Conservation (phyloP, 179 eudicot genomes). For the Spergularia azorica region DNA sequence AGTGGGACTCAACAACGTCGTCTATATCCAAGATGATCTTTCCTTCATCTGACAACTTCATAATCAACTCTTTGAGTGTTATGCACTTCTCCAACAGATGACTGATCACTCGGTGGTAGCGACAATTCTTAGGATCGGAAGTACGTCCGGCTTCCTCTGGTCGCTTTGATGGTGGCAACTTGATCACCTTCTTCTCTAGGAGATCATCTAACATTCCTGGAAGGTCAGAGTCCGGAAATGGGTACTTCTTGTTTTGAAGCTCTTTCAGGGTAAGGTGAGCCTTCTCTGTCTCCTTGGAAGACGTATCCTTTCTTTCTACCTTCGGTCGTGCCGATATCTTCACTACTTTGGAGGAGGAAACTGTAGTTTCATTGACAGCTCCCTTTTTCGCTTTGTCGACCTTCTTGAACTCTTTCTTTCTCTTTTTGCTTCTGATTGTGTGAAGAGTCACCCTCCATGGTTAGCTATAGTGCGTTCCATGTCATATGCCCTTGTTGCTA, state of each 20-base stretch:
- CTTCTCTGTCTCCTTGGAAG: not conserved
- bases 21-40: not conserved
- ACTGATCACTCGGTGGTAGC: not conserved
- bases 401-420: not conserved
- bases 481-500: constrained; percentile 6
- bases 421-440: not conserved
- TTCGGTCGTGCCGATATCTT: not conserved
- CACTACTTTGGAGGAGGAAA: not conserved
- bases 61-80: constrained; percentile 12
- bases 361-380: not conserved
- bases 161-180: not conserved
- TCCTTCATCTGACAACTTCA: not conserved
- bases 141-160: not conserved
- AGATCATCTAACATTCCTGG: not conserved
- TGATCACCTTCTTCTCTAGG: constrained; percentile 10
- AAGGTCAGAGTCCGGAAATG: constrained; percentile 1
- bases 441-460: not conserved
- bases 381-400: not conserved
- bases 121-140: not conserved
- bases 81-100: constrained; percentile 13
- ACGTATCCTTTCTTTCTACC: not conserved
- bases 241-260: not conserved
- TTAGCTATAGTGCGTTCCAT: constrained; percentile 7
- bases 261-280: not conserved
- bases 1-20: not conserved